Conservation (phyloP, 2,329 filamentous ascomycete species). For the Knoxdaviesia capensis region DNA sequence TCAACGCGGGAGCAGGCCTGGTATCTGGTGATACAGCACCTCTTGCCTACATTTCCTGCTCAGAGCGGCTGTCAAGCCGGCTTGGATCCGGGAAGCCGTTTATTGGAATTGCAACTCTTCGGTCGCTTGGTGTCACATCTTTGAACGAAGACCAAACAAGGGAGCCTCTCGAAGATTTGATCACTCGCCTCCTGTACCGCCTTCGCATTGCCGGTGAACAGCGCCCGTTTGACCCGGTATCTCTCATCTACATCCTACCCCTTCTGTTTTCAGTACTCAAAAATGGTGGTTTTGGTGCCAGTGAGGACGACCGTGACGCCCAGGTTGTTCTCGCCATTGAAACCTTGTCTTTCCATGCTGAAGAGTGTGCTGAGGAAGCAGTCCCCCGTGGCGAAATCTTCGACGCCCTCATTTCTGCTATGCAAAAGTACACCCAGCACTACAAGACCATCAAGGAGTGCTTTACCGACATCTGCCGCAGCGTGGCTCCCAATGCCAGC, state of each 20-base stretch:
- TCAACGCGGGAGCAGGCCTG: conserved; percentile 62
- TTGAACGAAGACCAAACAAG: conserved; percentile 52
- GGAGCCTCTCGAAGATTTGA: conserved; percentile 65
- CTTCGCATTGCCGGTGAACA: conserved; percentile 82
- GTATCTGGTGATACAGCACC: conserved; percentile 66
- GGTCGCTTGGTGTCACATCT: conserved; percentile 54
- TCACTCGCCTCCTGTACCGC: conserved; percentile 79
- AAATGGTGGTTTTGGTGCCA: conserved; percentile 55
- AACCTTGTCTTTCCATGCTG: conserved; percentile 73
- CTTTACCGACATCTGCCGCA: conserved; percentile 67
- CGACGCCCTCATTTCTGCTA: conserved; percentile 51
- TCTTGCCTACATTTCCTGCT: conserved; percentile 58
- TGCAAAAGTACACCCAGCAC: conserved; percentile 80
- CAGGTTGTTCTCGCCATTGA: conserved; percentile 81
- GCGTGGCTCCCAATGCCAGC: conserved; percentile 63
- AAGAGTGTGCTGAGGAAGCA: conserved; percentile 51
- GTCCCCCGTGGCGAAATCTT: conserved; percentile 62
- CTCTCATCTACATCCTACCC: conserved; percentile 71
- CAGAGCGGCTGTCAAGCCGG: conserved; percentile 52
- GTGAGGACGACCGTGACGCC: conserved; percentile 63
- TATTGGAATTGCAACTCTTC: conserved; percentile 69
- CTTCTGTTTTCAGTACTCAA: conserved; percentile 61
- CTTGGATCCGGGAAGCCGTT: conserved; percentile 63
- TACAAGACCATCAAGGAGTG: conserved; percentile 93
- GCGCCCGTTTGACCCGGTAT: conserved; percentile 76